Evolutionary conservation across 495 filamentous ascomycete species (phyloP).

Genomic region (Aspergillus avenaceus): DNA sequence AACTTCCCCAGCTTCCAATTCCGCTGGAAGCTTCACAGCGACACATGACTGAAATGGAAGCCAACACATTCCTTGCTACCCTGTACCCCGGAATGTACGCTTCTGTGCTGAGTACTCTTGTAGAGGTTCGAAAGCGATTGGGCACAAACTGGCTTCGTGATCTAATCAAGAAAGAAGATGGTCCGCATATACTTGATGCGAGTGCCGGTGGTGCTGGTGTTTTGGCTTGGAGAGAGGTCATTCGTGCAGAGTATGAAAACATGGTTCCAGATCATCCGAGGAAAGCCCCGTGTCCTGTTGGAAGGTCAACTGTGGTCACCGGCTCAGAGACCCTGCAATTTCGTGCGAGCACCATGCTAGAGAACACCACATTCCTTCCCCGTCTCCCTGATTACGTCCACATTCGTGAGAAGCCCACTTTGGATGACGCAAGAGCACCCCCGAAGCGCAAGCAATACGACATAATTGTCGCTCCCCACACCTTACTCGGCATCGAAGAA

Average conservation of each 20-base stretch:
- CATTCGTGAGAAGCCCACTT: conserved; percentile 40
- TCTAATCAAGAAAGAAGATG: conserved; percentile 62
- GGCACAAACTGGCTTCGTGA: conserved; percentile 73
- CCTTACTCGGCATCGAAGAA: conserved; percentile 67
- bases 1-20: conserved; percentile 62
- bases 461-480: conserved; percentile 84
- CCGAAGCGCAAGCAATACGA: conserved; percentile 75
- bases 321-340: conserved; percentile 66
- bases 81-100: conserved; percentile 81
- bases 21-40: conserved; percentile 64
- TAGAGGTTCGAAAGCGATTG: conserved; percentile 80
- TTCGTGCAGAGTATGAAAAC: conserved; percentile 73
- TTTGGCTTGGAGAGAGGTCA: conserved; percentile 77
- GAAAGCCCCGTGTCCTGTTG: conserved; percentile 42
- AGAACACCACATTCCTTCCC: conserved; percentile 89
- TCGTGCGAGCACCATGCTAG: conserved; percentile 69
- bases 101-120: conserved; percentile 64
- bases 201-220: conserved; percentile 81
- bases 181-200: conserved; percentile 78
- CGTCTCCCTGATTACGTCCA: conserved; percentile 90
- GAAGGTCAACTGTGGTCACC: conserved; percentile 58
- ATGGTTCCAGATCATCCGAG: conserved; percentile 47
- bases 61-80: conserved; percentile 74
- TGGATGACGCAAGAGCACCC: conserved; percentile 39
- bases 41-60: conserved; percentile 78